These are phyloP conservation scores for Collybia nuda DNA, from an alignment of 768 basidiomycete species.

Conservation along the genomic window DNA sequence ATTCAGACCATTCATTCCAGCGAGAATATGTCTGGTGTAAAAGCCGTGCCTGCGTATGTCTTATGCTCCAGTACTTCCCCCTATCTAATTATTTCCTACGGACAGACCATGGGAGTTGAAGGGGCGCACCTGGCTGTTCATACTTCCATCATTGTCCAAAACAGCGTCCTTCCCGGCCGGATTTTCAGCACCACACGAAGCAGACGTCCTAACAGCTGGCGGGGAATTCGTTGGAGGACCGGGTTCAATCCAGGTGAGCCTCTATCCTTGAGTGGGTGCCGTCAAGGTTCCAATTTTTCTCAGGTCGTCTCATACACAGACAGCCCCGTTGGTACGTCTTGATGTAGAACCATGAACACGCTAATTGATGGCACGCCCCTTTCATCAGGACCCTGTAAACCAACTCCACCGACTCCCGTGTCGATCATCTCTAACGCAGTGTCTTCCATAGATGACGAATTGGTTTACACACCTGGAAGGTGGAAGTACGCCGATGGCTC, in stretches of 20 bases:
- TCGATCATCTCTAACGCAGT: no score
- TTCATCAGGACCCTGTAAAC: slow-evolving; percentile 23
- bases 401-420: no score
- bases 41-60: slow-evolving; percentile 14
- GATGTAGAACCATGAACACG: background rate
- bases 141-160: slow-evolving; percentile 16
- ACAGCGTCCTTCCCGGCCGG: slow-evolving; percentile 28
- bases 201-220: slow-evolving; percentile 21
- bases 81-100: background rate
- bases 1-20: no score
- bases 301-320: slow-evolving; percentile 29
- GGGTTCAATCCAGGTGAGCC: slow-evolving; percentile 23
- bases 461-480: slow-evolving; percentile 30
- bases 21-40: slow-evolving; percentile 12
- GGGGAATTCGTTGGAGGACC: slow-evolving; percentile 29
- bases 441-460: slow-evolving; percentile 34
- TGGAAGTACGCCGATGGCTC: slow-evolving; percentile 28
- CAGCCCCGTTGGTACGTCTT: slow-evolving; percentile 28
- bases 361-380: background rate
- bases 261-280: background rate
- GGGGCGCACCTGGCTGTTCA: slow-evolving; percentile 25
- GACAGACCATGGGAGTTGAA: slow-evolving; percentile 30
- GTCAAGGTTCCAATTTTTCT: background rate
- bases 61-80: background rate
- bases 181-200: slow-evolving; percentile 23